A percentile compares a stretch with the other conserved stretches of the same genome.
These are phyloP conservation scores for Stephanodiscus triporus DNA, from an alignment of 108 stramenopile genomes.

Conservation along the genomic window DNA sequence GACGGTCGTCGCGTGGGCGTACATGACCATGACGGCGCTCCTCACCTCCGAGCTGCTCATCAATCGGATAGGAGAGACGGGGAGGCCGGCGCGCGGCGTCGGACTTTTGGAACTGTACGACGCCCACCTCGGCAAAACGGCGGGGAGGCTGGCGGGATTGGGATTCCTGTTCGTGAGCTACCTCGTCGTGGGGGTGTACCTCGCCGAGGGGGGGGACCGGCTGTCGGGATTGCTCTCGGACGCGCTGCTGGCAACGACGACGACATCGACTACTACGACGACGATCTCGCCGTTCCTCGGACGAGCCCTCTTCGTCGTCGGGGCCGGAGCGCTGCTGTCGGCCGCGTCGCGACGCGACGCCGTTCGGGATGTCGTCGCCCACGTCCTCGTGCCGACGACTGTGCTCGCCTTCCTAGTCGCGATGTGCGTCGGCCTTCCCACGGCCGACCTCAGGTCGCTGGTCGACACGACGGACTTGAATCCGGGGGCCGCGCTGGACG, in stretches of 20 bases:
- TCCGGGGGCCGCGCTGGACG: constrained; percentile 64
- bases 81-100: constrained; percentile 51
- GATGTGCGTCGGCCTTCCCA: constrained; percentile 55
- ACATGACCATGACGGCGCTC: constrained; percentile 88
- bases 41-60: constrained; percentile 85
- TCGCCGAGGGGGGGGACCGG: constrained; percentile 77
- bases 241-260: constrained; percentile 16
- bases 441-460: constrained; percentile 60
- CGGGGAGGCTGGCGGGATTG: constrained; percentile 58
- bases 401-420: constrained; percentile 60
- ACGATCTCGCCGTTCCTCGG: constrained; percentile 3
- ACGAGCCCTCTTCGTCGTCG: constrained; percentile 54
- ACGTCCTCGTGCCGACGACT: constrained; percentile 72
- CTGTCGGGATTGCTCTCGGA: constrained; percentile 19
- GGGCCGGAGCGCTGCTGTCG: constrained; percentile 24
- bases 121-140: constrained; percentile 41
- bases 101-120: constrained; percentile 74
- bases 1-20: constrained; percentile 70
- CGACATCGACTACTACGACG: neutral
- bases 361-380: constrained; percentile 47
- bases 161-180: constrained; percentile 87
- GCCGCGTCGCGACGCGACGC: constrained; percentile 43
- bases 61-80: constrained; percentile 70
- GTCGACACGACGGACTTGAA: constrained; percentile 63
- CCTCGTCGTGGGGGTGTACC: constrained; percentile 83